A percentile compares a stretch with the other conserved stretches of the same genome.
phyloP scores from a whole-genome alignment of 768 basidiomycete species.

The Russula brevipes region DNA sequence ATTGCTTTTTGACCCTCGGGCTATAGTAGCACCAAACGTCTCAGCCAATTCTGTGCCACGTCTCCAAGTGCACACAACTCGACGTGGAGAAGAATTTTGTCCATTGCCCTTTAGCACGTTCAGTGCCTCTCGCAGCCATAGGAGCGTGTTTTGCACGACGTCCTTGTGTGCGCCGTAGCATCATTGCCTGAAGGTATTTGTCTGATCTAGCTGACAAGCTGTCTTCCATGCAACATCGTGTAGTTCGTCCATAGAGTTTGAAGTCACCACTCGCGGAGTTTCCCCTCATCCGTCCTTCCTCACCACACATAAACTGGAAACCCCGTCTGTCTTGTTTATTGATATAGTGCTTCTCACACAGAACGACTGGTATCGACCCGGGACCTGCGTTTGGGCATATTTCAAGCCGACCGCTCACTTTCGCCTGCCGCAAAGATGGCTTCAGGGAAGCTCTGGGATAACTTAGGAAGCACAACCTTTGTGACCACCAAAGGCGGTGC shows the following conservation, averaged over 20 bases:
- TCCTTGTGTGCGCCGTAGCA: slow-evolving; percentile 3
- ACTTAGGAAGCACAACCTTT: slow-evolving; percentile 14
- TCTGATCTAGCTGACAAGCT: neutral
- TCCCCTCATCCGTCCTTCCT: neutral
- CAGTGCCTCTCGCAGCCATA: neutral
- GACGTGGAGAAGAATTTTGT: neutral
- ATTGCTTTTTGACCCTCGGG: neutral
- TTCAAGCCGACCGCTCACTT: neutral
- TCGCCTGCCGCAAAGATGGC: neutral
- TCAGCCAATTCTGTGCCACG: neutral
- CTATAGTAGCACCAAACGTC: neutral
- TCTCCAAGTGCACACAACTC: neutral
- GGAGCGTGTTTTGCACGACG: neutral
- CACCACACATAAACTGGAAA: neutral
- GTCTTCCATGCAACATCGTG: neutral
- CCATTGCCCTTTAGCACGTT: neutral
- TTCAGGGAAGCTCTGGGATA: slow-evolving; percentile 19
- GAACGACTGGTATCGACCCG: neutral
- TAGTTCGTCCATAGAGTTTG: neutral
- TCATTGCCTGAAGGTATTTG: neutral
- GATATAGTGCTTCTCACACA: neutral
- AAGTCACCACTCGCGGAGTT: neutral
- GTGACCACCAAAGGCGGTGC: neutral
- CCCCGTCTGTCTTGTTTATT: neutral
- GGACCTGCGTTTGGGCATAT: neutral